These are phyloP conservation scores for Aspergillus oerlinghausenensis DNA, from an alignment of 2,329 filamentous ascomycete species.

Conservation along the genomic window DNA sequence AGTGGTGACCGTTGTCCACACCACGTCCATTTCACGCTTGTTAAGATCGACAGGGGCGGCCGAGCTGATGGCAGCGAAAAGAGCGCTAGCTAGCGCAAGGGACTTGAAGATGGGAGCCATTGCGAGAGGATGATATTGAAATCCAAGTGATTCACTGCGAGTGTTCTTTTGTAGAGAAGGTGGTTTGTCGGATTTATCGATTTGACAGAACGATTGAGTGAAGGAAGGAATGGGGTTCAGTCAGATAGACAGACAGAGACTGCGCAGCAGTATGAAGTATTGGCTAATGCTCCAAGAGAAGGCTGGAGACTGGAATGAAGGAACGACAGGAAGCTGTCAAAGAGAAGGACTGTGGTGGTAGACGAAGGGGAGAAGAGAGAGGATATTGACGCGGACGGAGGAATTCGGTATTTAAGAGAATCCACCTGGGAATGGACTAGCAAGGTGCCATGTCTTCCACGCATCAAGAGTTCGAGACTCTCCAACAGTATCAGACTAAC, in stretches of 20 bases:
- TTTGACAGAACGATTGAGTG: neutral
- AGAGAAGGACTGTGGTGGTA: conserved; percentile 1
- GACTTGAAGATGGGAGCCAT: conserved; percentile 38
- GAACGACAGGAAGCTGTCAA: conserved; percentile 17
- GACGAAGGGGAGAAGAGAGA: conserved; percentile 4
- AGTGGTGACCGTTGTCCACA: conserved; percentile 48
- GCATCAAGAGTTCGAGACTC: neutral
- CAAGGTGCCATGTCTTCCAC: neutral
- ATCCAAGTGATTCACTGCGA: conserved; percentile 3
- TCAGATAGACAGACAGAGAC: conserved; percentile 3
- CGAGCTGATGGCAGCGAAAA: conserved; percentile 29
- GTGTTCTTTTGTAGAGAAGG: neutral
- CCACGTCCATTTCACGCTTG: conserved; percentile 37
- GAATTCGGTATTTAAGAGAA: conserved; percentile 1
- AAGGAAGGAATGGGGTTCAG: conserved; percentile 5
- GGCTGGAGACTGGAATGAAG: conserved; percentile 9
- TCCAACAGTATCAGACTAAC: neutral
- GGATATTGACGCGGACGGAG: neutral
- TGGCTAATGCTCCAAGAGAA: conserved; percentile 5
- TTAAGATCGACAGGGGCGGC: conserved; percentile 25
- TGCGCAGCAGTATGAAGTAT: conserved; percentile 19
- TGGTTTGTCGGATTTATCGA: neutral
- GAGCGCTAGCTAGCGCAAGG: conserved; percentile 31
- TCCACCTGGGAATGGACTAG: neutral
- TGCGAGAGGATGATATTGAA: conserved; percentile 10